Conservation (phyloP, 1,284 basidiomycete species). For the Marasmius fiardii region DNA sequence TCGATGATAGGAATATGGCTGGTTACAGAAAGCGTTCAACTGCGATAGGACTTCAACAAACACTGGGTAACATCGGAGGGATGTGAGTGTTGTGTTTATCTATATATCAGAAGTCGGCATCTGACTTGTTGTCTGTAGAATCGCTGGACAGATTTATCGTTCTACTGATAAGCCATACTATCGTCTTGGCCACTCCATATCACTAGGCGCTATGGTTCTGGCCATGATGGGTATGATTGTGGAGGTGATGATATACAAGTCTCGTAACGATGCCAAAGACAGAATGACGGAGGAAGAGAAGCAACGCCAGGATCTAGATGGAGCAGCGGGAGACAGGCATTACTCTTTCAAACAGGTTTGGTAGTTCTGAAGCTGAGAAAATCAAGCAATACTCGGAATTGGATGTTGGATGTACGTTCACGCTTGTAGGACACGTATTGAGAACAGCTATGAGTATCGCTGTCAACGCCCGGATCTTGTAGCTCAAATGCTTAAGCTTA, state of each 20-base stretch:
- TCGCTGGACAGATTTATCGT: neutral
- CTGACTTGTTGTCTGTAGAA: neutral
- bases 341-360: slow-evolving; percentile 2
- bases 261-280: neutral
- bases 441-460: no score
- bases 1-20: neutral
- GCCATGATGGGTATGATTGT: slow-evolving; percentile 3
- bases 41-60: slow-evolving; percentile 1
- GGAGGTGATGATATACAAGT: slow-evolving; percentile 1
- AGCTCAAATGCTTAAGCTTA: no score
- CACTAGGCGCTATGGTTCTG: neutral
- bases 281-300: slow-evolving; percentile 2
- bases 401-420: no score
- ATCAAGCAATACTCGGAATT: neutral
- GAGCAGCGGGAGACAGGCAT: neutral
- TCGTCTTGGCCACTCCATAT: neutral
- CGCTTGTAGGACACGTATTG: no score
- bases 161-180: neutral
- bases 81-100: neutral
- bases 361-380: neutral
- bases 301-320: neutral
- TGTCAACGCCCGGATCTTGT: no score
- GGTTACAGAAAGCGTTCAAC: slow-evolving; percentile 2
- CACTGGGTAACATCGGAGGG: neutral
- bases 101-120: no score